Conservation (phyloP, 225 moss, liverwort and hornwort genomes). For the Polytrichum commune region DNA sequence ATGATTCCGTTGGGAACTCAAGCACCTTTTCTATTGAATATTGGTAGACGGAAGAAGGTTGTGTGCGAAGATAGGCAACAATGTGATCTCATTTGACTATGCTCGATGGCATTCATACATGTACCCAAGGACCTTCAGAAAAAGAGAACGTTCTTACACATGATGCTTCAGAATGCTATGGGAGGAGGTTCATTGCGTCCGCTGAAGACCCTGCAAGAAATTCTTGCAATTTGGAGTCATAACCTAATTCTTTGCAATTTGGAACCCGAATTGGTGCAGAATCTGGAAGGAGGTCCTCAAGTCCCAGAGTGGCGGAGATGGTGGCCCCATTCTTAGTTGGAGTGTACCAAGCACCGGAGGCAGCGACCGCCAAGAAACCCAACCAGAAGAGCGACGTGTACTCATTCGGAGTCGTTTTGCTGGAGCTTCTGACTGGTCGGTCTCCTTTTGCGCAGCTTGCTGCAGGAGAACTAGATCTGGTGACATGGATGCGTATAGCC, state of each 20-base stretch:
- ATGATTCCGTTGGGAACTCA: too few species aligned
- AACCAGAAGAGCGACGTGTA: slow-evolving; percentile 67
- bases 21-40: too few species aligned
- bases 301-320: slow-evolving; percentile 8
- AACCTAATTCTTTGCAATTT: too few species aligned
- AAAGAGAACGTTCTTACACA: too few species aligned
- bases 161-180: too few species aligned
- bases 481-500: slow-evolving; percentile 55
- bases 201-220: too few species aligned
- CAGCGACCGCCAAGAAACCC: slow-evolving; percentile 18
- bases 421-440: slow-evolving; percentile 72
- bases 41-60: too few species aligned
- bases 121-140: too few species aligned
- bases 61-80: too few species aligned
- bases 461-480: slow-evolving; percentile 39
- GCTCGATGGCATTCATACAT: too few species aligned
- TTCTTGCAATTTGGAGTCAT: too few species aligned
- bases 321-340: slow-evolving; percentile 26
- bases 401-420: slow-evolving; percentile 68
- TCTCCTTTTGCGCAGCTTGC: slow-evolving; percentile 51
- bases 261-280: slow-evolving; percentile 11
- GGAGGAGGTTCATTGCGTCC: neutral
- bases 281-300: neutral
- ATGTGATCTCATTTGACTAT: too few species aligned
- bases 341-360: slow-evolving; percentile 53